phyloP scores from a whole-genome alignment of 2,329 filamentous ascomycete genomes.

The Verticillium nubilum region DNA sequence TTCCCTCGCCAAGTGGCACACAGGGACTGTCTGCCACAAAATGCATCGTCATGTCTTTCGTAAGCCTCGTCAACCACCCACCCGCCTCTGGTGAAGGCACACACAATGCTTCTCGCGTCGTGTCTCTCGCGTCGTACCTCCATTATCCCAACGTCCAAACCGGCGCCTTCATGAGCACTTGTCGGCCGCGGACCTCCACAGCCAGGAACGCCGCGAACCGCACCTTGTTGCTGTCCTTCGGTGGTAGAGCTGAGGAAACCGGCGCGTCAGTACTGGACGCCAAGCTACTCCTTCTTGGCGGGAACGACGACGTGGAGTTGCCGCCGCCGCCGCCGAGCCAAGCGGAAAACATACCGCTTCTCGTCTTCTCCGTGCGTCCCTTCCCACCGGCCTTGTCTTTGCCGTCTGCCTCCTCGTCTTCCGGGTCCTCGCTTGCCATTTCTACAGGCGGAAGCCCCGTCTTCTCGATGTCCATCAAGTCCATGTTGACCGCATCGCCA shows the following conservation, averaged over 20 bases:
- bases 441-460: slow-evolving; percentile 56
- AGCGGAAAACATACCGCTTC: slow-evolving; percentile 37
- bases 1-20: background rate
- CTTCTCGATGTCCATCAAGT: slow-evolving; percentile 86
- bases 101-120: background rate
- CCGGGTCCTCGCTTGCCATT: slow-evolving; percentile 32
- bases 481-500: slow-evolving; percentile 61
- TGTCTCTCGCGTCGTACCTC: background rate
- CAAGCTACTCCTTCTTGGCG: background rate
- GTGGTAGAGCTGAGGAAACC: slow-evolving; percentile 23
- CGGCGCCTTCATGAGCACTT: slow-evolving; percentile 70
- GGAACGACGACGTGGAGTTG: background rate
- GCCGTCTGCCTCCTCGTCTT: slow-evolving; percentile 33
- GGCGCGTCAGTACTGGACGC: background rate
- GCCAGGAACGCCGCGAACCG: slow-evolving; percentile 71
- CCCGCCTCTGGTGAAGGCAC: background rate
- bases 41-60: background rate
- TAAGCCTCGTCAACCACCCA: slow-evolving; percentile 2
- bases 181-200: slow-evolving; percentile 69
- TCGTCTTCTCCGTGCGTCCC: slow-evolving; percentile 34
- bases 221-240: slow-evolving; percentile 51
- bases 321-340: slow-evolving; percentile 6
- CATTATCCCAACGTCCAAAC: slow-evolving; percentile 55
- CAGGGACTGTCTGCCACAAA: background rate
- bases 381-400: slow-evolving; percentile 38